These are phyloP conservation scores for Cryphonectria radicalis DNA, from an alignment of 2,329 filamentous ascomycete species.

Conservation along the genomic window DNA sequence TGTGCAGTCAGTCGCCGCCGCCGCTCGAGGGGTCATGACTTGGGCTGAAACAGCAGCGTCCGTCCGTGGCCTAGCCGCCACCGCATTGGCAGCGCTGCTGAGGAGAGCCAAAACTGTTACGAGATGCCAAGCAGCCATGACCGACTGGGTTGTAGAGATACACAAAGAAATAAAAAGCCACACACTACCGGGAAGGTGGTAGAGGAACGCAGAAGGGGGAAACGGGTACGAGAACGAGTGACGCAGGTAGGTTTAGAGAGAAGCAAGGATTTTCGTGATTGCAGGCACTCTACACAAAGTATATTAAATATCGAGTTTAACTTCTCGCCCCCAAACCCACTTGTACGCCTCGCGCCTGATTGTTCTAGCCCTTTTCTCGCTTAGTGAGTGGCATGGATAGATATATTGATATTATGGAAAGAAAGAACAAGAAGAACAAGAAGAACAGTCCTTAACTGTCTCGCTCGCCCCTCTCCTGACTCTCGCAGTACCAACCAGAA, in stretches of 20 bases:
- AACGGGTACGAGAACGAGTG: not conserved
- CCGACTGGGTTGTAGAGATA: not conserved
- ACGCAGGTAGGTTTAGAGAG: not conserved
- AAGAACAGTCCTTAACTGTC: too few relatives aligned
- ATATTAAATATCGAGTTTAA: slow-evolving; percentile 10
- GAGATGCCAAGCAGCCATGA: slow-evolving; percentile 17
- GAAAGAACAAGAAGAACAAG: too few relatives aligned
- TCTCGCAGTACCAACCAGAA: not conserved
- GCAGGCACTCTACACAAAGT: not conserved
- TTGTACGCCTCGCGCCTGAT: not conserved
- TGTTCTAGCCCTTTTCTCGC: not conserved
- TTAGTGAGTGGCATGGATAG: not conserved
- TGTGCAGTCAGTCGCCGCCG: slow-evolving; percentile 22
- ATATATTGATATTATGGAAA: too few relatives aligned
- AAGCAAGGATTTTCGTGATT: slow-evolving; percentile 10
- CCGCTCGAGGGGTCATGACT: not conserved
- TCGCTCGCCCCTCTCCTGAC: not conserved
- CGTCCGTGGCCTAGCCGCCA: not conserved
- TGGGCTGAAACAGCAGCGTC: not conserved
- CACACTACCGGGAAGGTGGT: not conserved
- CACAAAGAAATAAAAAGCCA: too few relatives aligned
- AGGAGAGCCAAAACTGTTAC: slow-evolving; percentile 18
- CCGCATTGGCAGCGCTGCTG: slow-evolving; percentile 5
- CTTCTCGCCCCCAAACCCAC: not conserved
- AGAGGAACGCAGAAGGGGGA: not conserved